Base-by-base conservation (phyloP, 177 flowering plant species). In the Viscum album region DNA sequence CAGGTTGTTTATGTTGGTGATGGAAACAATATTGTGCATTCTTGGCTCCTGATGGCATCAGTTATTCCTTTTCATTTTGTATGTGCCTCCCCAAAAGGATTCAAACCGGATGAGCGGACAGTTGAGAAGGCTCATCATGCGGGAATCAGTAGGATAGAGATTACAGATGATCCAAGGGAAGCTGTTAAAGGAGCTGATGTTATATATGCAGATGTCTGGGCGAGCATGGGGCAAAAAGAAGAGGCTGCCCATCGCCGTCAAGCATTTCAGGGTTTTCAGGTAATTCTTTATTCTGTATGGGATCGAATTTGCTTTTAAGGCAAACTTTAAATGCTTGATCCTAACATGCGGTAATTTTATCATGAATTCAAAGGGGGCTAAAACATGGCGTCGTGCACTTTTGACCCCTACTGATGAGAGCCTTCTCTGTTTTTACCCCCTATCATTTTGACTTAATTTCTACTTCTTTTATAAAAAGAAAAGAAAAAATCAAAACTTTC, bases 1-100 rank as follows among this genome's bases (percentile, higher is more conserved):
- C 80, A 93, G 98, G 95, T 94, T 74, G 97, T 94, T 61, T 94
- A 94, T 77, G 92, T 92, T 70, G 98, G 98, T 64, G 98, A 94
- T 85, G 98, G 97, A 58, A 94, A 94, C 83, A 94, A 94, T 75
- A 88, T 94, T 66, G 98, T 94, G 73, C 96, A 94, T 63, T 89
- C 97, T 10, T 91, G 97, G 97, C 77, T 91, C 70, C 66, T 84
- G 73, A 23, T 92, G 82, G 96, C 97, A 30, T 68, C 96, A 13
- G 85, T 92, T 45, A 66, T 94, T 71, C 96, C 99, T 62, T 85
- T 92, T 73, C 96, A 94, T 81, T 94, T 92, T 78, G 86, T 94
- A 8, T 92, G 97, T 79, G 97, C 87, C 36, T 94, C 93, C 72
- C 98, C 98, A 0, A 83, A 84, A 82, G 96, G 97, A 66, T 94